Percentiles rank a stretch among this genome's conserved stretches.
Evolutionary conservation across 495 filamentous ascomycete species (phyloP).

Genomic region (Tricharina praecox): DNA sequence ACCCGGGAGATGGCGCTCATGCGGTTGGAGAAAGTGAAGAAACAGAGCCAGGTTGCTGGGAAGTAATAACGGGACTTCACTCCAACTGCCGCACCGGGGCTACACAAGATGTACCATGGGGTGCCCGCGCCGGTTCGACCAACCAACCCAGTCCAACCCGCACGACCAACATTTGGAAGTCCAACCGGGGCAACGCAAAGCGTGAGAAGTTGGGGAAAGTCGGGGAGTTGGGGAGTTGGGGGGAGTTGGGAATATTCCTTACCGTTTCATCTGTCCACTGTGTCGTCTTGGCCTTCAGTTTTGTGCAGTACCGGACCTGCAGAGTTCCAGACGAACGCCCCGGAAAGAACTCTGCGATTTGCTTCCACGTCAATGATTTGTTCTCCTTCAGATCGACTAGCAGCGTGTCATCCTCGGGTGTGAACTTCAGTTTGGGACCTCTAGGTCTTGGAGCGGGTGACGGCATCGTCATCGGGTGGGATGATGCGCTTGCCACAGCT

Average conservation of each 20-base stretch:
- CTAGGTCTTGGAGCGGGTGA: constrained; percentile 48
- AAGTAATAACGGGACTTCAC: not conserved
- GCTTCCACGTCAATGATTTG: constrained; percentile 84
- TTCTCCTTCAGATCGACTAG: constrained; percentile 82
- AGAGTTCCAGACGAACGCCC: constrained; percentile 73
- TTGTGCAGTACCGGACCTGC: constrained; percentile 87
- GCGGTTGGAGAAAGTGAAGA: not conserved
- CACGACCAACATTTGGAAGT: too few species aligned
- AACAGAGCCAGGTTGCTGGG: constrained; percentile 6
- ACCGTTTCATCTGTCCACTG: constrained; percentile 86
- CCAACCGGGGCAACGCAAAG: too few species aligned
- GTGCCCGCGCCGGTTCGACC: not conserved
- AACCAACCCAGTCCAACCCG: too few species aligned
- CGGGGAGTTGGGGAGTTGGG: not conserved
- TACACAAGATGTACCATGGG: constrained; percentile 1
- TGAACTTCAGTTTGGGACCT: constrained; percentile 79
- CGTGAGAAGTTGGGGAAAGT: not conserved
- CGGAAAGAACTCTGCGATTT: constrained; percentile 88
- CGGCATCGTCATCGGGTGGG: constrained; percentile 46
- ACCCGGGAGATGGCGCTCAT: not conserved
- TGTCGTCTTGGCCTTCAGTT: constrained; percentile 80
- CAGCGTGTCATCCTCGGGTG: constrained; percentile 68
- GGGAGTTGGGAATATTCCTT: constrained; percentile 26
- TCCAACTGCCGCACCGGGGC: not conserved
- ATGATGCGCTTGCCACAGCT: constrained; percentile 7